Base-by-base conservation (phyloP, 345 rosid species). In the Draba incana region DNA sequence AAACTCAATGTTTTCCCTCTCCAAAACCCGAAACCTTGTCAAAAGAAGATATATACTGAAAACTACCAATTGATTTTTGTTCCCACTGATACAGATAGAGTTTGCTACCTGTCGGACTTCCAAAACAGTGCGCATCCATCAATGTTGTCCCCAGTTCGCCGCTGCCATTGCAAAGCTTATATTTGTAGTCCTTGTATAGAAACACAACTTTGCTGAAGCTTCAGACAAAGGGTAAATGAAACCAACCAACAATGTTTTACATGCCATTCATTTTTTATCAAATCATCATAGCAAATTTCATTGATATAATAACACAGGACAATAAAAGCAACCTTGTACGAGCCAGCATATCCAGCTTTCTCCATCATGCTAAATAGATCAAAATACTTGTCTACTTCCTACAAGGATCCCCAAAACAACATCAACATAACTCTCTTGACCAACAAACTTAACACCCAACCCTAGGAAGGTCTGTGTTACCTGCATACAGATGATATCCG, bases 91-190 rank as follows among this genome's bases (percentile, higher is more conserved):
- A 49, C 54, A 72, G 13, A 37, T 20, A 4, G 25, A 67, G 47
- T 62, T 27, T 13, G 77, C 75, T 68, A 88, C 97, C 70, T 81
- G 35, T 85, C 80, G 13, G 84, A 78, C 80, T 80, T 88, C 97
- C 96, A 91, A 64, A 91, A 88, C 35, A 74, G 72, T 54, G 96
- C 97, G 75, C 97, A 91, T 9, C 96, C 96, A 71, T 91, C 97
- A 60, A 72, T 83, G 77, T 70, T 53, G 78, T 78, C 86, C 72
- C 92, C 97, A 33, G 92, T 88, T 58, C 97, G 88, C 54, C 88
- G 81, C 92, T 91, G 89, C 75, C 84, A 81, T 65, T 57, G 55
- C 53, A 57, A 50, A 71, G 68, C 59, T 54, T 64, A 54, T 44
- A 51, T 64, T 57, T 71, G 45, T 69, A 73, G 57, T 68, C 70